Conservation (phyloP, 495 filamentous ascomycete genomes). For the Acidomyces sp. region DNA sequence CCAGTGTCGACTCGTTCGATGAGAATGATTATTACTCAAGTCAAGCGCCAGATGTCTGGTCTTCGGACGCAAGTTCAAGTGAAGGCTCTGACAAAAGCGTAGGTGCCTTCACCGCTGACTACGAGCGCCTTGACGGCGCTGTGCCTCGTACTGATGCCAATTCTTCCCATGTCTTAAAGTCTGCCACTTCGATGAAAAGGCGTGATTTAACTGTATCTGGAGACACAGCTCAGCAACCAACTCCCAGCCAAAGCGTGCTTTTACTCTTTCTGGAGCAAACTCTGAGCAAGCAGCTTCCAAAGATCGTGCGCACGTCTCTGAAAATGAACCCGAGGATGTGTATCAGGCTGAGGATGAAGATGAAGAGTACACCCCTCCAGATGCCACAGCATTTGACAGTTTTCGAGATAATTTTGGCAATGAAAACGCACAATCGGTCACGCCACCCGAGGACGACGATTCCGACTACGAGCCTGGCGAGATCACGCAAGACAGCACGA, state of each 20-base stretch:
- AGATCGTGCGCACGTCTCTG: neutral
- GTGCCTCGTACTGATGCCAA: too few relatives aligned
- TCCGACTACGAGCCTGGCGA: conserved; percentile 22
- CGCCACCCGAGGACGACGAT: conserved; percentile 7
- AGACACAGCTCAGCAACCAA: too few relatives aligned
- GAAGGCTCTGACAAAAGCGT: conserved; percentile 18
- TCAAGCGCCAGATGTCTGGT: conserved; percentile 36
- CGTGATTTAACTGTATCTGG: neutral
- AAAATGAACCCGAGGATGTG: conserved; percentile 1
- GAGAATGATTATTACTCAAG: conserved; percentile 94
- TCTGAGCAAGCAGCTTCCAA: too few relatives aligned
- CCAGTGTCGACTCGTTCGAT: conserved; percentile 64
- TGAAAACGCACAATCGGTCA: neutral
- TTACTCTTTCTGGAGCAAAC: too few relatives aligned
- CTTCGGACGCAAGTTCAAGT: conserved; percentile 29
- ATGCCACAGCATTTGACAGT: conserved; percentile 13
- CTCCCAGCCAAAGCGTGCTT: too few relatives aligned
- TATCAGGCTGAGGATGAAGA: conserved; percentile 17
- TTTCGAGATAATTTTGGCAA: neutral
- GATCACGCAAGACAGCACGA: conserved; percentile 14
- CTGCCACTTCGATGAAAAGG: conserved; percentile 6
- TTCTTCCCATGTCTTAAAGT: conserved; percentile 2
- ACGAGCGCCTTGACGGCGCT: conserved; percentile 15
- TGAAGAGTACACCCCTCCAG: conserved; percentile 20
- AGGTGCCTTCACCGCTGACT: conserved; percentile 18